Percentiles rank a stretch among this genome's conserved stretches.
phyloP scores from a whole-genome alignment of 1,284 basidiomycete species.

The Moniliophthora roreri region DNA sequence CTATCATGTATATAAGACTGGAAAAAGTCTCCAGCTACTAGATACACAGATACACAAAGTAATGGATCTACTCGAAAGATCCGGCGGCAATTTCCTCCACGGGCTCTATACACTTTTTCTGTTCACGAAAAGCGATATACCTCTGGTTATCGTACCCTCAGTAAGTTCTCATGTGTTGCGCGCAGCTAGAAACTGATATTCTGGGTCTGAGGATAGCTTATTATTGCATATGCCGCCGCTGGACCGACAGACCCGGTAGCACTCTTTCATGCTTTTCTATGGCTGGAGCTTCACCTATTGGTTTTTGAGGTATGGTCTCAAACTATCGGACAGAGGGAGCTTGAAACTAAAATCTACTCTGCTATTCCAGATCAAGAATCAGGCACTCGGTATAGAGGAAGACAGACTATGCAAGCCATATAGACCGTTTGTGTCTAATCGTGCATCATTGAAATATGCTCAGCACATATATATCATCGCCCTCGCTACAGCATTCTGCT shows the following conservation, averaged over 20 bases:
- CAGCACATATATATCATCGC: constrained; percentile 24
- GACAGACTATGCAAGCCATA: constrained; percentile 34
- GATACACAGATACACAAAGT: no score
- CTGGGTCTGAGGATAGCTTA: not conserved
- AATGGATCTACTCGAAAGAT: no score
- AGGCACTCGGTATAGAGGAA: constrained; percentile 27
- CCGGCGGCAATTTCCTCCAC: no score
- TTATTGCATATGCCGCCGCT: not conserved
- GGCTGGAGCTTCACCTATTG: constrained; percentile 3
- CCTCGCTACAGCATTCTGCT: constrained; percentile 23
- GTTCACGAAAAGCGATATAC: constrained; percentile 1
- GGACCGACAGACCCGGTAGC: not conserved
- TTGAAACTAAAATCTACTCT: not conserved
- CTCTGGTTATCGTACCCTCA: not conserved
- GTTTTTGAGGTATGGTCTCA: constrained; percentile 2
- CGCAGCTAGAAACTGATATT: not conserved
- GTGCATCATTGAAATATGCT: constrained; percentile 29
- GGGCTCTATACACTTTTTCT: constrained; percentile 2
- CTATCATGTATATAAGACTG: no score
- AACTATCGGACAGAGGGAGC: no score
- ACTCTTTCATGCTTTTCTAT: not conserved
- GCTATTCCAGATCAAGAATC: not conserved
- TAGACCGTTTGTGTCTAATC: constrained; percentile 34
- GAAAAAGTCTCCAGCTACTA: no score
- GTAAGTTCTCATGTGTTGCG: not conserved